A percentile compares a stretch with the other conserved stretches of the same genome.
These are phyloP conservation scores for Excoecaria agallocha DNA, from an alignment of 345 rosid genomes.

Conservation along the genomic window DNA sequence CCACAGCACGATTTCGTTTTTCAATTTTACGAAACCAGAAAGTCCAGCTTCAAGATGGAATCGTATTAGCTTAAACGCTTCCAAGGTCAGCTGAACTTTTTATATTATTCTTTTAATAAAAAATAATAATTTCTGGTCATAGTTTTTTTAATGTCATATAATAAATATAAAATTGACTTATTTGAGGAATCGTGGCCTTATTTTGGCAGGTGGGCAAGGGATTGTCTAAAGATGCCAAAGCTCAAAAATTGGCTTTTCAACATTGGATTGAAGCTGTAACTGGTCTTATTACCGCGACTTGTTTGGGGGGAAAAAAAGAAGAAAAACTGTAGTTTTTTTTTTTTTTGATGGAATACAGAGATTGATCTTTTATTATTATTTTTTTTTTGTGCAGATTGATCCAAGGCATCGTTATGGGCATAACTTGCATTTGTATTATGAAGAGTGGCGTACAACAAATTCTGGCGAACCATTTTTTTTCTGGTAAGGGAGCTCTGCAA, in stretches of 20 bases:
- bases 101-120: background rate
- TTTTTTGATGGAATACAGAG: background rate
- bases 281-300: background rate
- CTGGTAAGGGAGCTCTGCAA: constrained; percentile 47
- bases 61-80: constrained; percentile 69
- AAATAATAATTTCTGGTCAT: background rate
- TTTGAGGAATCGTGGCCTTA: background rate
- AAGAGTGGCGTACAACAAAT: constrained; percentile 67
- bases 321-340: background rate
- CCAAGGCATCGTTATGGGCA: constrained; percentile 94
- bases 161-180: background rate
- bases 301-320: background rate
- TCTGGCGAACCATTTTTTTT: constrained; percentile 90
- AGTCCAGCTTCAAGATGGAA: constrained; percentile 72
- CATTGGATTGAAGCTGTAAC: constrained; percentile 82
- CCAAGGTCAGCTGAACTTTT: constrained; percentile 50
- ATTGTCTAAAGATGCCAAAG: constrained; percentile 56
- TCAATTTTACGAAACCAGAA: constrained; percentile 66
- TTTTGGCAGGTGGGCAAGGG: constrained; percentile 61
- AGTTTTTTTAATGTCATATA: background rate
- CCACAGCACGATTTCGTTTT: constrained; percentile 78
- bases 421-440: constrained; percentile 66
- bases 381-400: constrained; percentile 54
- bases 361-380: background rate
- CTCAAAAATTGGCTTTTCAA: constrained; percentile 83